Evolutionary conservation across 1,284 basidiomycete genomes (phyloP), one percentile per base, ranked within the genome.

Genomic region (Leccinum proliferum): DNA sequence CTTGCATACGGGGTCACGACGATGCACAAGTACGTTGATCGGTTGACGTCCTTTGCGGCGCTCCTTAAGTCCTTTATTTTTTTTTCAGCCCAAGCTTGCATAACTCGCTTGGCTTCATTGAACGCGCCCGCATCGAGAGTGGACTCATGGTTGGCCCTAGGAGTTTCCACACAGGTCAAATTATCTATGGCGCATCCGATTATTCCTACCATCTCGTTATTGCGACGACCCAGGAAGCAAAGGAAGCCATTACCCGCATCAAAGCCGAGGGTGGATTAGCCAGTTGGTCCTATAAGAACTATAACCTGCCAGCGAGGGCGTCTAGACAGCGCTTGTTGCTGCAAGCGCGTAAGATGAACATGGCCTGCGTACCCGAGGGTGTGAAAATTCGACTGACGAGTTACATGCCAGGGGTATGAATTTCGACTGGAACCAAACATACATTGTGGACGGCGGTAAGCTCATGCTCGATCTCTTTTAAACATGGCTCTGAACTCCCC

Each of bases 1-100:
- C 79, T 90, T 35, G 86, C 88, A 0, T 89, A 89, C 67, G 88
- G 88, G n/a, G 81, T 90, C 8, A 90, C 88, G 0, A 89, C 88
- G 2, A 68, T 90, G 62, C 89, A 90, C 77, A 90, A 90, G 87
- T 90, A 67, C 60, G 80, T 72, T 14, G 35, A 25, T 60, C 12
- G 15, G 14, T 15, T 32, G 14, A 60, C 46, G 12, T 41, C 25
- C 21, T 12, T 18, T 4, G 52, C 25, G 25, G 6, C 5, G 52
- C 15, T 5, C 5, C 8, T 59, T 63, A 43, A 68, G 6, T 21
- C 1, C 11, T 52, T 60, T 21, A 14, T 14, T 48, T 18, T 50
- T 29, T n/a, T 41, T 63, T 34, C 48, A 89, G 88, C 67, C 88
- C 88, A 5, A 89, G 86, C 66, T 77, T 84, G 53, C 78, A 82